Conservation (phyloP, 2,329 filamentous ascomycete genomes). For the Fusarium sororula region DNA sequence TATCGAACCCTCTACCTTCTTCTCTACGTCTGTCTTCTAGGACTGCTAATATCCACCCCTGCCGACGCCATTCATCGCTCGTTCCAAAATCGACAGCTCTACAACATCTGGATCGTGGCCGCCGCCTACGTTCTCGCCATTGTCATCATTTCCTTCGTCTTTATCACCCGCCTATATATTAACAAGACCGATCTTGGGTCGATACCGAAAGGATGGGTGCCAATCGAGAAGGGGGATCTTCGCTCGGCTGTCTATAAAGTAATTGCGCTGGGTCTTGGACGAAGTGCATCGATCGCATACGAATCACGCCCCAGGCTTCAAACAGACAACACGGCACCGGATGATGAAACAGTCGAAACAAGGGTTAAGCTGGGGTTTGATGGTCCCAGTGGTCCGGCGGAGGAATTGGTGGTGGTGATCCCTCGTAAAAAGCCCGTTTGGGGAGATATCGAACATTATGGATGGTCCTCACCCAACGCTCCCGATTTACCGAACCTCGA, state of each 20-base stretch:
- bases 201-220: conserved; percentile 88
- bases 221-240: conserved; percentile 86
- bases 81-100: conserved; percentile 69
- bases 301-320: conserved; percentile 56
- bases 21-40: conserved; percentile 76
- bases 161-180: conserved; percentile 85
- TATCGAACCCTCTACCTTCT: conserved; percentile 82
- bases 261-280: conserved; percentile 75
- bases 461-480: conserved; percentile 85
- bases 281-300: conserved; percentile 84
- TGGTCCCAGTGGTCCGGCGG: conserved; percentile 51
- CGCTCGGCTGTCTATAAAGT: conserved; percentile 77
- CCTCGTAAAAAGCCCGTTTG: conserved; percentile 67
- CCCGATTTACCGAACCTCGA: conserved; percentile 82
- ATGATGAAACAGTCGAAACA: conserved; percentile 26
- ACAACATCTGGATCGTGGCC: conserved; percentile 85
- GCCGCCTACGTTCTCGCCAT: conserved; percentile 79
- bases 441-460: conserved; percentile 85
- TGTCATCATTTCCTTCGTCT: conserved; percentile 77
- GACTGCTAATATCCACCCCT: conserved; percentile 81
- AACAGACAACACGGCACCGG: conserved; percentile 21
- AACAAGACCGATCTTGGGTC: conserved; percentile 80
- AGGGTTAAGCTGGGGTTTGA: conserved; percentile 38
- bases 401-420: conserved; percentile 58
- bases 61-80: conserved; percentile 84